These are phyloP conservation scores for Theobroma cacao DNA, from an alignment of 345 rosid species.

Conservation along the genomic window DNA sequence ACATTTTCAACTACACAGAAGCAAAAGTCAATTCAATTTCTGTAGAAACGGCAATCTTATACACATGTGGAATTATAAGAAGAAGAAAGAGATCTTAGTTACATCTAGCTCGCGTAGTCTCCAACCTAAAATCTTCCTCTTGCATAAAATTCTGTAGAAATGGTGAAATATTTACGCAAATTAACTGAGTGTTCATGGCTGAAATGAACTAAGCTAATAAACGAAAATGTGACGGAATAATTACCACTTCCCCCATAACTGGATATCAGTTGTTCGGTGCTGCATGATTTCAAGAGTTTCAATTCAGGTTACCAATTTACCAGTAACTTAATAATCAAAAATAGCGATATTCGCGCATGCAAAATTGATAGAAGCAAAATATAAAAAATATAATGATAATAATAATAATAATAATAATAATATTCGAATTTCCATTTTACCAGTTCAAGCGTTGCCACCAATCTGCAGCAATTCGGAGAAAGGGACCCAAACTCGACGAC, in stretches of 20 bases:
- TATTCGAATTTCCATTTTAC: too few relatives aligned
- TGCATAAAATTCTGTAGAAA: conserved; percentile 48
- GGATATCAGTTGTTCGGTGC: not conserved
- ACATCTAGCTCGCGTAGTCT: conserved; percentile 83
- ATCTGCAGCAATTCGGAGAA: too few relatives aligned
- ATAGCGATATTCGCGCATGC: too few relatives aligned
- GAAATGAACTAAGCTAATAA: not conserved
- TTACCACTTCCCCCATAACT: conserved; percentile 54
- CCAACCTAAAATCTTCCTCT: conserved; percentile 65
- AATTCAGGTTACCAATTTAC: not conserved
- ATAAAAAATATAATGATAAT: too few relatives aligned
- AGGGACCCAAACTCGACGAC: too few relatives aligned
- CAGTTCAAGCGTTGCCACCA: too few relatives aligned
- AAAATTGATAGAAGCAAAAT: too few relatives aligned
- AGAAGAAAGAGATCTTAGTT: conserved; percentile 5
- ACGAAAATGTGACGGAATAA: not conserved
- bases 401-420: too few relatives aligned
- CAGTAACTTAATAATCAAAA: not conserved
- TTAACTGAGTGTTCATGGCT: not conserved
- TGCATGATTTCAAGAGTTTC: not conserved
- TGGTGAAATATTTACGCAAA: too few relatives aligned
- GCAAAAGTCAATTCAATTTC: not conserved
- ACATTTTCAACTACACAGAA: conserved; percentile 64
- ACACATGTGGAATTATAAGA: conserved; percentile 2
- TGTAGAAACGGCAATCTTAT: conserved; percentile 9